Conservation (phyloP, 805 yeast genomes). For the Scheffersomyces lignosus region DNA sequence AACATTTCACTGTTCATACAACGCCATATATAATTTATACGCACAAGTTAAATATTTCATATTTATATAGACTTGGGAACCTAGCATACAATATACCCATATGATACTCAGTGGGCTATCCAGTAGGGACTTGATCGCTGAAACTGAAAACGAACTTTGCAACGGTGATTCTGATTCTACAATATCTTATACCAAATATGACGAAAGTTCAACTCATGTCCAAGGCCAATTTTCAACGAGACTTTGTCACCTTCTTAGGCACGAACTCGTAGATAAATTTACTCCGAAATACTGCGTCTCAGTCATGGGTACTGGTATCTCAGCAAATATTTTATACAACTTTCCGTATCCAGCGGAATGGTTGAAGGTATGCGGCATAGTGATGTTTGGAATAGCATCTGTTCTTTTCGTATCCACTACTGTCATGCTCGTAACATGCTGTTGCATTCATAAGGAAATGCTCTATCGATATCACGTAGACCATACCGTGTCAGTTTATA, state of each 20-base stretch:
- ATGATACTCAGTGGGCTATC: too few relatives aligned
- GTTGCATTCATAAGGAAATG: conserved; percentile 28
- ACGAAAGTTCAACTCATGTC: too few relatives aligned
- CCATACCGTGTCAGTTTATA: conserved; percentile 54
- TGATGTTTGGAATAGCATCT: conserved; percentile 63
- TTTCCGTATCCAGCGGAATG: conserved; percentile 68
- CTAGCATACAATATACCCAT: too few relatives aligned
- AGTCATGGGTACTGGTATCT: conserved; percentile 83
- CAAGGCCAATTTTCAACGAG: not conserved
- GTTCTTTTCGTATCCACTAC: conserved; percentile 46
- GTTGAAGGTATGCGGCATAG: conserved; percentile 56
- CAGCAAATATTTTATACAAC: conserved; percentile 56
- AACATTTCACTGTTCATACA: too few relatives aligned
- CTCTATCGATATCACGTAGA: conserved; percentile 22
- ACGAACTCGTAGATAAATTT: conserved; percentile 21
- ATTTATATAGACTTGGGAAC: too few relatives aligned
- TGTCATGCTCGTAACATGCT: conserved; percentile 40
- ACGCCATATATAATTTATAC: too few relatives aligned
- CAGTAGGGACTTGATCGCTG: too few relatives aligned
- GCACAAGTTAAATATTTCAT: too few relatives aligned
- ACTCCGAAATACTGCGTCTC: conserved; percentile 64
- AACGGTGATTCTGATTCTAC: too few relatives aligned
- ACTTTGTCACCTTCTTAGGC: not conserved
- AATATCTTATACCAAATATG: too few relatives aligned
- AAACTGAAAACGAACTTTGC: too few relatives aligned